Percentiles rank a stretch among this genome's conserved stretches.
These are phyloP conservation scores for Geum urbanum DNA, from an alignment of 306 rosid genomes.

Conservation along the genomic window DNA sequence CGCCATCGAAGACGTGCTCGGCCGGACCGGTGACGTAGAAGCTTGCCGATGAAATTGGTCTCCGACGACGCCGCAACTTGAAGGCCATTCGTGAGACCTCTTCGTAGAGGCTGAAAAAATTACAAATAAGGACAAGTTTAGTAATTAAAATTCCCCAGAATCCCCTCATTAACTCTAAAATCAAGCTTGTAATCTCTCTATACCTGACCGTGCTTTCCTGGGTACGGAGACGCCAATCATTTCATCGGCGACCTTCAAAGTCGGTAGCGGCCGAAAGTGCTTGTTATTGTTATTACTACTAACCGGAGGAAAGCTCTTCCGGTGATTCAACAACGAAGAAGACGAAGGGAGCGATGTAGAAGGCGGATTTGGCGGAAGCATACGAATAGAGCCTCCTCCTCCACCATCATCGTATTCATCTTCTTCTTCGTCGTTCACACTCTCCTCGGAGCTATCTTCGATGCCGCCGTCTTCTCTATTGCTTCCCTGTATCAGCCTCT, in stretches of 20 bases:
- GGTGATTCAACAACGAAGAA: conserved; percentile 45
- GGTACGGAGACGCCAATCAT: conserved; percentile 95
- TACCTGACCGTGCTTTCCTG: conserved; percentile 96
- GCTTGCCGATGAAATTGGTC: conserved; percentile 69
- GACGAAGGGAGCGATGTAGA: conserved; percentile 27
- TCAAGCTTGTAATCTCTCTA: not conserved
- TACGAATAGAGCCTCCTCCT: conserved; percentile 58
- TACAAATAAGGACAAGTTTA: not conserved
- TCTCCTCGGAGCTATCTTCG: conserved; percentile 82
- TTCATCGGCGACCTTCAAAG: conserved; percentile 90
- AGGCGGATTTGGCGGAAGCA: conserved; percentile 81
- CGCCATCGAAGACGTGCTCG: conserved; percentile 27
- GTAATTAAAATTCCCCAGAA: conserved; percentile 11
- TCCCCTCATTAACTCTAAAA: not conserved
- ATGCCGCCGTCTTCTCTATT: conserved; percentile 63
- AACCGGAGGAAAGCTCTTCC: conserved; percentile 73
- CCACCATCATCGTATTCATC: conserved; percentile 65
- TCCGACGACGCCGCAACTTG: conserved; percentile 43
- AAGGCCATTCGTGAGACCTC: conserved; percentile 94
- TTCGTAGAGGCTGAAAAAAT: conserved; percentile 68
- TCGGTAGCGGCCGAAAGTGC: conserved; percentile 62
- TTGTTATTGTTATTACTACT: conserved; percentile 31
- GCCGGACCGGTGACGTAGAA: conserved; percentile 78
- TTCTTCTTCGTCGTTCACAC: conserved; percentile 78
- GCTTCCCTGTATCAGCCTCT: conserved; percentile 70